Percentiles rank a stretch among this genome's conserved stretches.
phyloP scores from a whole-genome alignment of 768 basidiomycete species.

The Kwoniella sp. region DNA sequence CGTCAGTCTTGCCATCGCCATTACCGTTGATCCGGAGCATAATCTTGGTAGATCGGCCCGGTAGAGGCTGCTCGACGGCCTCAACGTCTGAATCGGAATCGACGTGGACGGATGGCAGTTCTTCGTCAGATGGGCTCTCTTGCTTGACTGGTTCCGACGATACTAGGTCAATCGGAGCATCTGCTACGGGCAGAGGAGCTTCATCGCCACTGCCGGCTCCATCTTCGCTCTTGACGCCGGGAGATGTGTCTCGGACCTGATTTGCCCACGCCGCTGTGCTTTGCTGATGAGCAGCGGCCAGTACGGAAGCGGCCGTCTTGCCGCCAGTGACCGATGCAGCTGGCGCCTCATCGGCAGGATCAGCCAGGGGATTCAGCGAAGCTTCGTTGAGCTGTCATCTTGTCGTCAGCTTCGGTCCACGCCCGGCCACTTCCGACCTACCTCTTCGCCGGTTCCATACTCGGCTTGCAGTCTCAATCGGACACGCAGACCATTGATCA shows the following conservation, averaged over 20 bases:
- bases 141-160: too few relatives aligned
- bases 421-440: slow-evolving; percentile 1
- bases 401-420: background rate
- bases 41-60: slow-evolving; percentile 5
- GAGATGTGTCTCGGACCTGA: background rate
- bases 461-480: slow-evolving; percentile 75
- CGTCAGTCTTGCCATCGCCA: background rate
- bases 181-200: background rate
- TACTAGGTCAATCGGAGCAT: background rate
- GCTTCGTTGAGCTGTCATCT: slow-evolving; percentile 22
- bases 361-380: slow-evolving; percentile 32
- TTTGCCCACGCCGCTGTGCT: slow-evolving; percentile 9
- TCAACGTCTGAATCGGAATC: background rate
- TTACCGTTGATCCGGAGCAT: slow-evolving; percentile 5
- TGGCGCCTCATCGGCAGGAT: background rate
- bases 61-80: background rate
- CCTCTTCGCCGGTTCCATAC: slow-evolving; percentile 54
- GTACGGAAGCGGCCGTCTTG: slow-evolving; percentile 11
- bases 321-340: background rate
- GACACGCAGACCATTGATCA: slow-evolving; percentile 83
- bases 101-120: too few relatives aligned
- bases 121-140: background rate
- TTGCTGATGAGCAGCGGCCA: slow-evolving; percentile 10
- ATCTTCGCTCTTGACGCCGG: slow-evolving; percentile 4
- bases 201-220: too few relatives aligned